Evolutionary conservation across 2,329 filamentous ascomycete genomes (phyloP).

Genomic region (Hypoxylon sp.): DNA sequence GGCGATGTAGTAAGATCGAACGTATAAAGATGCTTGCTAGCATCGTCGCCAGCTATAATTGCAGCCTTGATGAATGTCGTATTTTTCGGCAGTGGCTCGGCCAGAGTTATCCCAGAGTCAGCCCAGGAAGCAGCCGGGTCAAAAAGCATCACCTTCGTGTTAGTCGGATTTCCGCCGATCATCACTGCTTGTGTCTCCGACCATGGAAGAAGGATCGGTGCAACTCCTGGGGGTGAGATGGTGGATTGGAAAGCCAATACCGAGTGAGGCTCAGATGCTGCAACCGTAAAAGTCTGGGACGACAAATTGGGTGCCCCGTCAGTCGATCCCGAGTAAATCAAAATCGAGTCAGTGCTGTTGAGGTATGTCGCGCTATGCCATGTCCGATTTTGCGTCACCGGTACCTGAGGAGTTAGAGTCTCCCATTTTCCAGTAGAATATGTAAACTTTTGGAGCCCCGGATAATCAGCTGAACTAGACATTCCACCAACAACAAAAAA

Average conservation of each 20-base stretch:
- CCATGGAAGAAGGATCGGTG: conserved; percentile 83
- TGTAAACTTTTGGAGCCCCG: conserved; percentile 80
- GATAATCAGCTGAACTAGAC: conserved; percentile 69
- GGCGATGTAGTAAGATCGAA: conserved; percentile 83
- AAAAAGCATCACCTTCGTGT: conserved; percentile 81
- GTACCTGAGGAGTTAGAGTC: conserved; percentile 60
- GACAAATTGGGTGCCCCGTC: conserved; percentile 72
- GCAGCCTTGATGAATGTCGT: conserved; percentile 71
- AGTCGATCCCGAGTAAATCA: conserved; percentile 85
- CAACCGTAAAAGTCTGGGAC: conserved; percentile 82
- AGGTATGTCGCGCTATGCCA: conserved; percentile 85
- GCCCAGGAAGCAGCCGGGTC: conserved; percentile 75
- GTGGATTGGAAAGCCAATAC: conserved; percentile 72
- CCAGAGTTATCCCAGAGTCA: conserved; percentile 75
- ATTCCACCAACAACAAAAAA: conserved; percentile 88
- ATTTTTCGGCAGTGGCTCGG: conserved; percentile 71
- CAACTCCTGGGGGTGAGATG: conserved; percentile 72
- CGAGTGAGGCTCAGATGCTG: conserved; percentile 74
- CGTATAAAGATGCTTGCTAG: conserved; percentile 82
- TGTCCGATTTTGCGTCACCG: conserved; percentile 76
- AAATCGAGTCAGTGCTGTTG: conserved; percentile 76
- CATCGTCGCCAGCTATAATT: conserved; percentile 80
- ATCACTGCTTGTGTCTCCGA: conserved; percentile 78
- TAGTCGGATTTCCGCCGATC: conserved; percentile 78
- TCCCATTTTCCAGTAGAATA: conserved; percentile 70